phyloP scores from a whole-genome alignment of 768 basidiomycete genomes.

The Lentinus tigrinus region DNA sequence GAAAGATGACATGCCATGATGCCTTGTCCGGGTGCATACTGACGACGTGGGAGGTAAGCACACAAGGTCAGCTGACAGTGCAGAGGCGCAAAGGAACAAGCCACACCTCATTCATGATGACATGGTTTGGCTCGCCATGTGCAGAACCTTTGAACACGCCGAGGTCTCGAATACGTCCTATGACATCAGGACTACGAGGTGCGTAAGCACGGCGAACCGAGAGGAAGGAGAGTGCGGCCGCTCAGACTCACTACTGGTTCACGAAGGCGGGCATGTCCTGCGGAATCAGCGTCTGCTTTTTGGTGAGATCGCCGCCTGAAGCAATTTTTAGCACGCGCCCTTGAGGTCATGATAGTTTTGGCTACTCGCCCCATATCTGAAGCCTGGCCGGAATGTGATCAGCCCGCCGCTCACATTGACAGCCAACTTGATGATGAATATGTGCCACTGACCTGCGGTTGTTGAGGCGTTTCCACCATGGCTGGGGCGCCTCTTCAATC shows the following conservation, averaged over 20 bases:
- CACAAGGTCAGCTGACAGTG: constrained; percentile 1
- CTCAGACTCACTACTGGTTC: constrained; percentile 53
- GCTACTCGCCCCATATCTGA: constrained; percentile 65
- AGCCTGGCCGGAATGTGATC: constrained; percentile 50
- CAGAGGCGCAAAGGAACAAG: too few relatives aligned
- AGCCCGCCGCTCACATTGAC: background rate
- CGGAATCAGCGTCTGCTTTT: constrained; percentile 65
- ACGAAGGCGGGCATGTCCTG: constrained; percentile 73
- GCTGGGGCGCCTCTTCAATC: constrained; percentile 78
- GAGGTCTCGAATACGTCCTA: constrained; percentile 64
- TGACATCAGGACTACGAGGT: constrained; percentile 66
- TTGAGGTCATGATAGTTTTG: background rate
- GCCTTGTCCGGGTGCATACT: constrained; percentile 89
- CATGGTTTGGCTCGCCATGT: constrained; percentile 77
- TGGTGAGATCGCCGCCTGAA: constrained; percentile 71
- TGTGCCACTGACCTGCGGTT: constrained; percentile 57
- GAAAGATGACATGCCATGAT: constrained; percentile 67
- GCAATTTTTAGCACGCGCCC: background rate
- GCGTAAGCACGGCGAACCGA: constrained; percentile 1
- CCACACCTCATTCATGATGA: constrained; percentile 84
- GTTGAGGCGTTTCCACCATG: constrained; percentile 75
- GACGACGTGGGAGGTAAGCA: background rate
- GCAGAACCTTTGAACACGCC: constrained; percentile 64
- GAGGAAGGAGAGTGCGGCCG: background rate
- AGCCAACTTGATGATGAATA: background rate